Base-by-base conservation (phyloP, 2,329 filamentous ascomycete species). In the Alternaria burnsii region DNA sequence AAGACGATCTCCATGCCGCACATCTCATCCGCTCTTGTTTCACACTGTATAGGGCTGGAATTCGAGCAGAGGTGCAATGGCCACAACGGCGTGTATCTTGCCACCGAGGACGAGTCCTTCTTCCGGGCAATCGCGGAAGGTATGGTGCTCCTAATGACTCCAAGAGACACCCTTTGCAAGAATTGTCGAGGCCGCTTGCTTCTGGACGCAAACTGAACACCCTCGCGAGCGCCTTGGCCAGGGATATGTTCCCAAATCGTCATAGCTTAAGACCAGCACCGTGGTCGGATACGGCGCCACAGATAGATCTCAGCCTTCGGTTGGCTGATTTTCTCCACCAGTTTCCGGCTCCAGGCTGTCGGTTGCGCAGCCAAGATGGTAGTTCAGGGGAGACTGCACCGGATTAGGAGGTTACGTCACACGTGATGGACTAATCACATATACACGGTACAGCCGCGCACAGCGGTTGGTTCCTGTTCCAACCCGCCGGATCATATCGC, bases 331-430 rank as follows among this genome's bases (percentile, higher is more conserved):
- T 55, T 52, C 67, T 64, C 63, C 65, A 69, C 68, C 59, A 62
- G 58, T 60, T 68, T 67, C 71, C 72, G 66, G 68, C 42, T 69
- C 75, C 75, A 69, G 52, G 22, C 71, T 69, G 71, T 73, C 75
- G 75, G 75, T 63, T 66, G 60, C 62, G 51, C 46, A 28, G 62
- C 61, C 63, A 62, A 66, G 62, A 18, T 26, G 44, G 34, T 56
- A 55, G 47, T 61, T 36, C 56, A 60, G 51, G 50, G 52, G 54
- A 55, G 43, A 41, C 56, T 50, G 43, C 43, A 36, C 50, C 52
- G 36, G 55, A 22, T 52, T 56, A 53, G 30, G 34, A 59, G 41
- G 58, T 67, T 62, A 69, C 66, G 62, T 71, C 66, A 69, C 61
- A 56, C 52, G 62, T 52, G 30, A 51, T 30, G 53, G 56, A 58